phyloP scores from a whole-genome alignment of 139 green algal species.

The Tetradesmus lagerheimii region DNA sequence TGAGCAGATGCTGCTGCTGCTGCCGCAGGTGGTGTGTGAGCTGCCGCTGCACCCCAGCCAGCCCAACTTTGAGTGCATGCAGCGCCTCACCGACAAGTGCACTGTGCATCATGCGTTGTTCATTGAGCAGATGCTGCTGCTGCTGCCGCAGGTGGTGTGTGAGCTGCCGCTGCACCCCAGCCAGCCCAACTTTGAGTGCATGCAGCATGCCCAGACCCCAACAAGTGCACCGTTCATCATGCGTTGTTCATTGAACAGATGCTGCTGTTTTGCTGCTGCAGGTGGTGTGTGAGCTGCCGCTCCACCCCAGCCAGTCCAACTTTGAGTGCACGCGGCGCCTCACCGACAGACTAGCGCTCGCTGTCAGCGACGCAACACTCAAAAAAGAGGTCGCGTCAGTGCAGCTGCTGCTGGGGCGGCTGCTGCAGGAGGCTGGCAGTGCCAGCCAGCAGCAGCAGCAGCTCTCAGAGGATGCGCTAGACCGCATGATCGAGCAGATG shows the following conservation, averaged over 20 bases:
- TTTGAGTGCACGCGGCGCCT: not conserved
- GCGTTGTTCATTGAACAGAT: not conserved
- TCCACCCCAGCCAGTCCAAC: not conserved
- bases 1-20: no score
- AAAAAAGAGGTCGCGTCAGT: slow-evolving; percentile 21
- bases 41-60: no score
- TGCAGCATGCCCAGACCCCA: no score
- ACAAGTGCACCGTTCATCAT: no score
- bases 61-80: no score
- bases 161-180: not conserved
- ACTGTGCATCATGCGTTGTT: no score
- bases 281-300: slow-evolving; percentile 23
- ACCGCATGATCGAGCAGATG: not conserved
- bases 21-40: no score
- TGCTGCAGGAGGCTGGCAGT: slow-evolving; percentile 14
- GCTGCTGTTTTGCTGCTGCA: not conserved
- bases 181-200: not conserved
- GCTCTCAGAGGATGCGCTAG: not conserved
- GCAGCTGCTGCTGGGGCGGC: slow-evolving; percentile 10
- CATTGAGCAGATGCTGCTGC: no score
- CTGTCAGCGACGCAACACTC: slow-evolving; percentile 8
- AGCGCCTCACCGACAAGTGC: no score
- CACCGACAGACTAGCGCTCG: not conserved
- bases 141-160: not conserved
- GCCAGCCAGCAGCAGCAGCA: slow-evolving; percentile 13